Conservation (phyloP, 139 green algal genomes). For the Chlamydomonas incerta region DNA sequence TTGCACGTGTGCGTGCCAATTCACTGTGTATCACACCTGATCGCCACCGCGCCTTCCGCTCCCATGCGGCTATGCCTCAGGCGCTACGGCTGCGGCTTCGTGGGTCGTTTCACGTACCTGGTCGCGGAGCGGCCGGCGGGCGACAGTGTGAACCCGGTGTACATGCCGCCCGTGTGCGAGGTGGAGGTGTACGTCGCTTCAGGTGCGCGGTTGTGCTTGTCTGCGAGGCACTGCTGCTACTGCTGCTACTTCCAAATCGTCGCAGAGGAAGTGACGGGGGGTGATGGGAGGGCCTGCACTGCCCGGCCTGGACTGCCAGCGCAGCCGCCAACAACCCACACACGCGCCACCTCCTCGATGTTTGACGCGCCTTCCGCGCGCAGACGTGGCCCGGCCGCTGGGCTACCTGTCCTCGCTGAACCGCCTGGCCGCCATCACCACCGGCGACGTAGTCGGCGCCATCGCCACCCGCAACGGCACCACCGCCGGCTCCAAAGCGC, state of each 20-base stretch:
- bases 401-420: not conserved
- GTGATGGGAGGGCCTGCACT: too few species aligned
- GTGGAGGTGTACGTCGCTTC: not conserved
- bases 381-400: not conserved
- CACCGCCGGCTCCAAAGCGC: too few species aligned
- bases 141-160: not conserved
- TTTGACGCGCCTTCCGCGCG: too few species aligned
- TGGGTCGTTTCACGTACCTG: not conserved
- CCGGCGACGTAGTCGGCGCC: not conserved
- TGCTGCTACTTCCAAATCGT: too few species aligned
- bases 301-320: too few species aligned
- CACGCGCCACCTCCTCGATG: too few species aligned
- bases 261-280: too few species aligned
- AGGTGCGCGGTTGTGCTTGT: not conserved
- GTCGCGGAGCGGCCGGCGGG: not conserved
- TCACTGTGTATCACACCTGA: too few species aligned
- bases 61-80: not conserved
- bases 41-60: too few species aligned
- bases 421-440: not conserved
- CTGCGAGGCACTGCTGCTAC: too few species aligned
- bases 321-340: too few species aligned
- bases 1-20: not conserved
- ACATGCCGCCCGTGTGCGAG: conserved; percentile 26
- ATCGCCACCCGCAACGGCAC: too few species aligned
- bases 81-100: not conserved